phyloP scores from a whole-genome alignment of 1,139 yeast species.

The Nakaseomyces sp. region DNA sequence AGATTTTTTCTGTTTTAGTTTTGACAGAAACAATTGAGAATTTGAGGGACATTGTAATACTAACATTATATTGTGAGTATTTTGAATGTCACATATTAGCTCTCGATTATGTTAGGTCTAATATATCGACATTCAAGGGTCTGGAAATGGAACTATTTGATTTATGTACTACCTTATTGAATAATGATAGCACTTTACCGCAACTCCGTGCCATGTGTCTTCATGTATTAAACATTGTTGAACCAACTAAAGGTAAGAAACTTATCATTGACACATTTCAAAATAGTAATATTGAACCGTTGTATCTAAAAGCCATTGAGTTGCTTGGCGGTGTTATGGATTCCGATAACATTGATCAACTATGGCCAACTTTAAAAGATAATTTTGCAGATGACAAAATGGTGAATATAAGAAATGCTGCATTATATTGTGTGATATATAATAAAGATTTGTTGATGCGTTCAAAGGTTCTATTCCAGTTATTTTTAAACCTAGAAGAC shows the following conservation, averaged over 20 bases:
- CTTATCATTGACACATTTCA: neutral
- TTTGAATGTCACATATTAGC: constrained; percentile 46
- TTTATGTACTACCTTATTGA: neutral
- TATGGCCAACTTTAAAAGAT: constrained; percentile 24
- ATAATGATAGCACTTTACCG: neutral
- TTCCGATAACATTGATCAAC: constrained; percentile 8
- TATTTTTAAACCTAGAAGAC: constrained; percentile 44
- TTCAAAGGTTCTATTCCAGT: constrained; percentile 10
- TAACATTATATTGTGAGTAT: constrained; percentile 34
- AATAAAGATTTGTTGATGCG: constrained; percentile 17
- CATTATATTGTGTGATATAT: constrained; percentile 38
- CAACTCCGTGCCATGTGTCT: neutral
- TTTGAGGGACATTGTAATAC: constrained; percentile 26
- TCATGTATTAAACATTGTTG: neutral
- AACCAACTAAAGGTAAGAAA: neutral
- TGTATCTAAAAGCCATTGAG: neutral
- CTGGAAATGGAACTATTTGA: neutral
- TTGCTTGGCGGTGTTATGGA: neutral
- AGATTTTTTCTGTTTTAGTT: constrained; percentile 30
- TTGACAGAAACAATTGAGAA: constrained; percentile 19
- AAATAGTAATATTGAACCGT: neutral
- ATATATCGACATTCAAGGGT: neutral
- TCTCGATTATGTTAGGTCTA: constrained; percentile 28
- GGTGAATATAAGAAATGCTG: constrained; percentile 40
- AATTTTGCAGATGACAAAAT: constrained; percentile 39